Base-by-base conservation (phyloP, 202 grass and related monocot genomes). In the Panicum hallii region DNA sequence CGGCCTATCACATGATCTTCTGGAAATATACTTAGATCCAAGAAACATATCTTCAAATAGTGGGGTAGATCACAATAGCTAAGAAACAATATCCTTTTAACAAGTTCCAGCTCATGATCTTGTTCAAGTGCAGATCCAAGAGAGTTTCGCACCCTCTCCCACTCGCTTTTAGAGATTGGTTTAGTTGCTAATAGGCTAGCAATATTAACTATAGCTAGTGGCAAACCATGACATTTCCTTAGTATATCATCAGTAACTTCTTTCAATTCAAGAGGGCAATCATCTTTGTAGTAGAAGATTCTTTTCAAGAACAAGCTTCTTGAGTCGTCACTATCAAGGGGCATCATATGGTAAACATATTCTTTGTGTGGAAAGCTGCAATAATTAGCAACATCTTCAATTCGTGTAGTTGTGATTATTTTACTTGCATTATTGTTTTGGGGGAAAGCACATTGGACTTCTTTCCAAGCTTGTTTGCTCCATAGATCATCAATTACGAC, bases 41-140 rank as follows among this genome's bases (percentile, higher is more conserved):
- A 80, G 20, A 94, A 88, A 53, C 89, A 91, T 57, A 64, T 30
- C 30, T 85, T 91, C 67, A 91, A 47, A 65, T 78, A 8, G 6
- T 82, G 32, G 46, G 89, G 81, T 41, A 91, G 58, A 65, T 91
- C 77, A 34, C 42, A 70, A 5, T 91, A 91, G 53, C 86, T 88
- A 23, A 91, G 57, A 73, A 72, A 86, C 19, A 87, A 23, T 83
- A 87, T 83, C 69, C 58, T 85, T 40, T 77, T 67, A 30, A 87
- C 46, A 34, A 48, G 20, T 72, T 64, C 44, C 32, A 66, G 34
- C 42, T 78, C 41, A 48, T 44, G 49, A 46, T 86, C 55, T 45
- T 69, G 79, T 28, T 82, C 79, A 57, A 79, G 46, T 49, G 66
- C 42, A 72, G 45, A 78, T 28, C 67, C 45, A 14, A 90, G 46